These are phyloP conservation scores for Hylodesmum podocarpum DNA, from an alignment of 306 rosid species.

Conservation along the genomic window DNA sequence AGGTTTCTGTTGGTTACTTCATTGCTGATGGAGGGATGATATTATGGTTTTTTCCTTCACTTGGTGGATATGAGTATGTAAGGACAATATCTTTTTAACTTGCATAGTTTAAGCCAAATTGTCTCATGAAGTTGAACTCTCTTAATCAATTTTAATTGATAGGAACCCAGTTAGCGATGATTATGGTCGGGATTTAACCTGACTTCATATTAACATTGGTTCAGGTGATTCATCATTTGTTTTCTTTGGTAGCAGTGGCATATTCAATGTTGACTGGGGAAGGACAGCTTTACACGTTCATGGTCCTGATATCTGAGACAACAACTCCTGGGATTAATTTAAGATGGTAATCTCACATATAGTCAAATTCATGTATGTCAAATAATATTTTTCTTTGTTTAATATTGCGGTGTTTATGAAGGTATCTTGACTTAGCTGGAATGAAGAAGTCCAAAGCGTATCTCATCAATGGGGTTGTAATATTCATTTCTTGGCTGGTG, in stretches of 20 bases:
- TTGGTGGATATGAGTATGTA: slow-evolving; percentile 97
- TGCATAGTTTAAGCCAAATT: background rate
- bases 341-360: slow-evolving; percentile 67
- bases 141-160: slow-evolving; percentile 32
- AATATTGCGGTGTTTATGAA: slow-evolving; percentile 38
- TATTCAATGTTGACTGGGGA: slow-evolving; percentile 90
- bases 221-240: slow-evolving; percentile 84
- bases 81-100: slow-evolving; percentile 46
- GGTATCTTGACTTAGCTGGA: slow-evolving; percentile 94
- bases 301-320: slow-evolving; percentile 94
- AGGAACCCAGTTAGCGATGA: slow-evolving; percentile 32
- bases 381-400: background rate
- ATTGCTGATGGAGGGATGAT: slow-evolving; percentile 76
- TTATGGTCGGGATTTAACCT: slow-evolving; percentile 25
- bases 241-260: slow-evolving; percentile 69
- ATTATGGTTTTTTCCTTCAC: slow-evolving; percentile 79
- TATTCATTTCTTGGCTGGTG: slow-evolving; percentile 94
- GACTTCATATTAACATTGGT: slow-evolving; percentile 37
- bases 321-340: slow-evolving; percentile 95
- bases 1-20: slow-evolving; percentile 93
- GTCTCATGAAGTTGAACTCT: slow-evolving; percentile 11
- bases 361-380: background rate
- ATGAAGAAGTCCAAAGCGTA: slow-evolving; percentile 80
- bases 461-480: slow-evolving; percentile 79
- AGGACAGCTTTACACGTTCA: slow-evolving; percentile 84